Percentiles rank a stretch among this genome's conserved stretches.
phyloP scores from a whole-genome alignment of 2,329 filamentous ascomycete species.

The Neonectria sp. region DNA sequence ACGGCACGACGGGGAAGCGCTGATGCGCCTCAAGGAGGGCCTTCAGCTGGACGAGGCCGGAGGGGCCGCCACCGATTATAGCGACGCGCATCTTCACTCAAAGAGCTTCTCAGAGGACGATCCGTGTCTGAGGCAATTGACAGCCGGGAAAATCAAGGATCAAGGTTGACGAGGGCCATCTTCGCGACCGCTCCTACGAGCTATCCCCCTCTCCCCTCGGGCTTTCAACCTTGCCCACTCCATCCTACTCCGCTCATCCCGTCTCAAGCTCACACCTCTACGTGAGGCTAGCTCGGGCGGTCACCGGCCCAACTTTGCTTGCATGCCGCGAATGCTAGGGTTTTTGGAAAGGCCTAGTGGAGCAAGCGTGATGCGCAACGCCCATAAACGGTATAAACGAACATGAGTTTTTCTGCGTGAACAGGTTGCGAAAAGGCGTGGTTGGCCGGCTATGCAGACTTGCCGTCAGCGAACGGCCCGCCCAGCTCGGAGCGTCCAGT shows the following conservation, averaged over 20 bases:
- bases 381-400: not conserved
- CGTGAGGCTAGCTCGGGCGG: constrained; percentile 5
- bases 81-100: constrained; percentile 51
- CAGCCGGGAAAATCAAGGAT: not conserved
- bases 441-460: constrained; percentile 2
- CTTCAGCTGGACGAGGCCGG: constrained; percentile 58
- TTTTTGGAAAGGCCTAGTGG: not conserved
- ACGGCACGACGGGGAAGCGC: constrained; percentile 50
- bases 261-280: not conserved
- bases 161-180: not conserved
- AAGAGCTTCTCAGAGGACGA: not conserved
- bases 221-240: not conserved
- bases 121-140: constrained; percentile 15
- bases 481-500: constrained; percentile 14
- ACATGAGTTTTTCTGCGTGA: constrained; percentile 16
- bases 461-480: constrained; percentile 6
- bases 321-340: not conserved
- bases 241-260: not conserved
- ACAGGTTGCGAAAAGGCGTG: constrained; percentile 14
- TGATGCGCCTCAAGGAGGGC: constrained; percentile 54
- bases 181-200: not conserved
- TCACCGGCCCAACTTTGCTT: not conserved
- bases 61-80: constrained; percentile 58
- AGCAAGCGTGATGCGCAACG: not conserved
- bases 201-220: not conserved